phyloP scores from a whole-genome alignment of 306 rosid species.

The Dryas alaskensis region DNA sequence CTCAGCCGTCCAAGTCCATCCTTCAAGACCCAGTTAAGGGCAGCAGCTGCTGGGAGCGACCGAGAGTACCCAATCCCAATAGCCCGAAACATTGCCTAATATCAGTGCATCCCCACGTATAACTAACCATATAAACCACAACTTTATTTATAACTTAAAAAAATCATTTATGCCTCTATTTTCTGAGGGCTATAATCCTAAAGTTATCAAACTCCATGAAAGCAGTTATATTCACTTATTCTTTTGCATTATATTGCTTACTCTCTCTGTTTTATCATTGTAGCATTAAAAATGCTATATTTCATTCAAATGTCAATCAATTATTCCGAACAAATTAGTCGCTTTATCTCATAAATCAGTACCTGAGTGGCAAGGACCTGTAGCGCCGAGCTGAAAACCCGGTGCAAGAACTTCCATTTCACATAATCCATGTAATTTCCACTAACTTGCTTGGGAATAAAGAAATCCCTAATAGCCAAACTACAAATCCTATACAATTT shows the following conservation, averaged over 20 bases:
- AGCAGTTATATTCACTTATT: not conserved
- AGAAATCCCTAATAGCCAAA: constrained; percentile 48
- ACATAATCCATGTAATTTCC: constrained; percentile 60
- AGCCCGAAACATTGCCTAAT: constrained; percentile 90
- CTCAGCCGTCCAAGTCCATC: constrained; percentile 90
- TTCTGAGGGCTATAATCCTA: not conserved
- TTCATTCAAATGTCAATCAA: not conserved
- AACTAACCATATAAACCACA: constrained; percentile 18
- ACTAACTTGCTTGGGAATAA: constrained; percentile 63
- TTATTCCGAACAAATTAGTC: not conserved
- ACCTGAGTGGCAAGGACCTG: constrained; percentile 97
- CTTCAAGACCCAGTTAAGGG: constrained; percentile 87
- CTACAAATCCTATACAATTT: constrained; percentile 30
- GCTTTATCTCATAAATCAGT: not conserved
- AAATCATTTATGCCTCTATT: constrained; percentile 1
- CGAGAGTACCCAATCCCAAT: constrained; percentile 77
- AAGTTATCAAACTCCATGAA: not conserved
- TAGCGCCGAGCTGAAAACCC: constrained; percentile 87
- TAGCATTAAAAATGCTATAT: not conserved
- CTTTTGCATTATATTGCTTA: not conserved
- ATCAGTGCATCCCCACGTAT: constrained; percentile 34
- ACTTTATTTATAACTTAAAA: constrained; percentile 9
- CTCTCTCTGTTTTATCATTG: not conserved
- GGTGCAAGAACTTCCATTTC: constrained; percentile 84
- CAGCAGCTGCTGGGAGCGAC: constrained; percentile 94